phyloP scores from a whole-genome alignment of 1,284 basidiomycete genomes.

The Trametes polyzona region DNA sequence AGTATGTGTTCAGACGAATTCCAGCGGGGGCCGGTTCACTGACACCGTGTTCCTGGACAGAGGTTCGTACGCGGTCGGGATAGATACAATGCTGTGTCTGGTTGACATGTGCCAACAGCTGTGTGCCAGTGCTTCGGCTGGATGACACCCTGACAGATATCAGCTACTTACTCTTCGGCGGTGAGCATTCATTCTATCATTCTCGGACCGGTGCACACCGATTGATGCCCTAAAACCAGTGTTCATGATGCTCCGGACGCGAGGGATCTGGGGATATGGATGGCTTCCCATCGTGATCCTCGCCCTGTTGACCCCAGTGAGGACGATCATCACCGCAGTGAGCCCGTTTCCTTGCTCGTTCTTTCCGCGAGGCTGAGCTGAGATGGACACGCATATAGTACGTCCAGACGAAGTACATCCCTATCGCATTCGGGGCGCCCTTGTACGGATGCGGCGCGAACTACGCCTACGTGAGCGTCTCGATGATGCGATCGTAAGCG shows the following conservation, averaged over 20 bases:
- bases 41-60: background rate
- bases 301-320: conserved; percentile 10
- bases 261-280: conserved; percentile 18
- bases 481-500: background rate
- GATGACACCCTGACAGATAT: conserved; percentile 25
- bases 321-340: conserved; percentile 11
- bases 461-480: background rate
- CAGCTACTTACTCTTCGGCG: conserved; percentile 23
- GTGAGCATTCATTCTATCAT: conserved; percentile 5
- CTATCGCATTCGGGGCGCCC: conserved; percentile 26
- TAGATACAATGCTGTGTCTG: background rate
- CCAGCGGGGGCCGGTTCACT: no score
- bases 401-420: conserved; percentile 17
- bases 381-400: conserved; percentile 9
- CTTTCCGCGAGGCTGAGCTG: background rate
- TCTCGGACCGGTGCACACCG: background rate
- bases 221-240: background rate
- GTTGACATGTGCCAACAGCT: conserved; percentile 9
- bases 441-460: conserved; percentile 26
- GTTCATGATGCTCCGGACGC: conserved; percentile 22
- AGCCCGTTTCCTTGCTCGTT: background rate
- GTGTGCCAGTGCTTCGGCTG: conserved; percentile 21
- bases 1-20: conserved; percentile 1
- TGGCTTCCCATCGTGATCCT: conserved; percentile 13
- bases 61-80: background rate